A percentile compares a stretch with the other conserved stretches of the same genome.
phyloP scores from a whole-genome alignment of 2,329 filamentous ascomycete genomes.

The Arthrobotrys iridis region DNA sequence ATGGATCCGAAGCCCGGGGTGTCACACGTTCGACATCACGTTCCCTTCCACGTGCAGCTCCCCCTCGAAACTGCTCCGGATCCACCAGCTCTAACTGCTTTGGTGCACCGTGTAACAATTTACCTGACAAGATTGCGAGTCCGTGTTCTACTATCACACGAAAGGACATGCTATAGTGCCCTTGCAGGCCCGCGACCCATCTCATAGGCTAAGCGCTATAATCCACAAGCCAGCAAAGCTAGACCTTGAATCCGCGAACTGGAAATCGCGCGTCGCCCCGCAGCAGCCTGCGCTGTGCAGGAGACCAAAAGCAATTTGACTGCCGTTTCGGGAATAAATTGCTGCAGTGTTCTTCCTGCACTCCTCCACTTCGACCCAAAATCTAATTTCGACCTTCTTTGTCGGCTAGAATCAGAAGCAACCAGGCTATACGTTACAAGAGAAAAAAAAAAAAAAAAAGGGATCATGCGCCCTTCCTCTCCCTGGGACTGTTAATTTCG shows the following conservation, averaged over 20 bases:
- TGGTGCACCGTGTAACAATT: no score
- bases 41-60: not conserved
- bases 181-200: no score
- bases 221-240: no score
- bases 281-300: no score
- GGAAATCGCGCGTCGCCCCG: not conserved
- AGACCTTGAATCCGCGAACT: no score
- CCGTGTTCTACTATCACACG: not conserved
- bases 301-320: conserved; percentile 41
- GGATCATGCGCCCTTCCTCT: conserved; percentile 34
- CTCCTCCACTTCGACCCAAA: not conserved
- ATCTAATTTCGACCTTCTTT: conserved; percentile 15
- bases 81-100: not conserved
- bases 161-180: not conserved
- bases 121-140: no score
- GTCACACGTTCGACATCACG: no score
- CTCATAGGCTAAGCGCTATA: no score
- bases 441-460: conserved; percentile 11
- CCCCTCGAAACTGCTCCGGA: no score
- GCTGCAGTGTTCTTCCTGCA: not conserved
- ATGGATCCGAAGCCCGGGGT: no score
- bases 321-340: conserved; percentile 51
- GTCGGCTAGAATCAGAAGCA: conserved; percentile 19
- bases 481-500: conserved; percentile 23
- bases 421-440: not conserved